A percentile compares a stretch with the other conserved stretches of the same genome.
phyloP scores from a whole-genome alignment of 2,329 filamentous ascomycete genomes.

The Aspergillus clavatus region DNA sequence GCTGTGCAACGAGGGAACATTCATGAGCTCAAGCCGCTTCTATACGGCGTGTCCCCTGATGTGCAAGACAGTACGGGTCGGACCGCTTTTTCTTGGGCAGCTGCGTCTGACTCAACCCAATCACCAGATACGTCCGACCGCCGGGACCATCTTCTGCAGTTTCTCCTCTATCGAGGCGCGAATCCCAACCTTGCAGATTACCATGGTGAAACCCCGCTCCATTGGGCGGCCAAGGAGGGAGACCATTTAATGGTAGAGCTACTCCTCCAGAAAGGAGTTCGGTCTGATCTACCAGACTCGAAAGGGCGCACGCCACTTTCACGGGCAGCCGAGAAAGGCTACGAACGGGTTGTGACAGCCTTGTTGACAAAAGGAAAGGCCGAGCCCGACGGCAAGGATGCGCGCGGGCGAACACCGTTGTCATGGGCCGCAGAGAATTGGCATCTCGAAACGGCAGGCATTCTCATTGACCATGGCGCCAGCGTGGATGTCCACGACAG shows the following conservation, averaged over 20 bases:
- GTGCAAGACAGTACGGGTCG: conserved; percentile 7
- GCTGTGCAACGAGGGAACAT: conserved; percentile 3
- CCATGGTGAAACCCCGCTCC: conserved; percentile 10
- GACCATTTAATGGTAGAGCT: conserved; percentile 6
- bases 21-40: conserved; percentile 1
- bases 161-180: conserved; percentile 9
- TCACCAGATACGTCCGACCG: background rate
- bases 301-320: conserved; percentile 11
- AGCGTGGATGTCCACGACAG: conserved; percentile 11
- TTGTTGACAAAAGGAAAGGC: conserved; percentile 4
- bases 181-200: conserved; percentile 9
- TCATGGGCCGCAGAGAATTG: conserved; percentile 12
- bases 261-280: conserved; percentile 6
- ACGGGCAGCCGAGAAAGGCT: conserved; percentile 7
- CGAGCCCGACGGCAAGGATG: conserved; percentile 8
- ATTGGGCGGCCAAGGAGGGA: conserved; percentile 11
- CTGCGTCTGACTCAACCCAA: conserved; percentile 4
- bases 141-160: conserved; percentile 3
- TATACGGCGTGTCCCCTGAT: conserved; percentile 8
- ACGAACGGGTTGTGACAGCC: conserved; percentile 1
- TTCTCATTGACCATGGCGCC: conserved; percentile 4
- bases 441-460: conserved; percentile 4
- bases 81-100: conserved; percentile 10
- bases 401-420: conserved; percentile 6
- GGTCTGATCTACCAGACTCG: conserved; percentile 2